phyloP scores from a whole-genome alignment of 345 rosid genomes.

The Gossypium mustelinum region DNA sequence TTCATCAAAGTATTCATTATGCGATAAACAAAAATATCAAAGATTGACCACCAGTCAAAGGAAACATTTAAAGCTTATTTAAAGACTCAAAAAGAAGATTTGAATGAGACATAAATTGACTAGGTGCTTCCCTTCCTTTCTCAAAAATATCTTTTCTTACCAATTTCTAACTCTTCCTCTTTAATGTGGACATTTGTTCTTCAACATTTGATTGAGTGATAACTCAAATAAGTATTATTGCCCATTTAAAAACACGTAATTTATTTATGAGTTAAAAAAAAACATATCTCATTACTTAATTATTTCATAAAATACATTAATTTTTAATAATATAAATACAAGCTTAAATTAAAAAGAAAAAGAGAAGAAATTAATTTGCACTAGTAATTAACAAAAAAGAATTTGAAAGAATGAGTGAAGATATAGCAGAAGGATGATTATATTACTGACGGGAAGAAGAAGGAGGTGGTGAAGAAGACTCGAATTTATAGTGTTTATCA shows the following conservation, averaged over 20 bases:
- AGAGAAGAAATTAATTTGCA: neutral
- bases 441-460: slow-evolving; percentile 12
- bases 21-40: neutral
- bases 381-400: neutral
- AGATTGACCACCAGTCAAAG: slow-evolving; percentile 53
- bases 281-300: accelerated
- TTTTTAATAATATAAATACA: neutral
- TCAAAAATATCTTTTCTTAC: neutral
- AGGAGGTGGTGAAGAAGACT: slow-evolving; percentile 30
- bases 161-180: too few species aligned
- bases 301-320: accelerated
- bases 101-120: slow-evolving; percentile 38
- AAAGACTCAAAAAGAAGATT: slow-evolving; percentile 17
- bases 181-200: too few species aligned
- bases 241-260: too few species aligned
- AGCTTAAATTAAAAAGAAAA: neutral
- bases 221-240: too few species aligned
- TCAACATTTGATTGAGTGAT: too few species aligned
- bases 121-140: slow-evolving; percentile 22
- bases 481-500: slow-evolving; percentile 81
- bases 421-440: neutral
- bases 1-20: too few species aligned
- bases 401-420: slow-evolving; percentile 7
- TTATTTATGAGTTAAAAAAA: too few species aligned
- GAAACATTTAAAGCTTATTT: slow-evolving; percentile 24